A percentile compares a stretch with the other conserved stretches of the same genome.
Conservation (phyloP, 1,139 yeast genomes). For the Taphrina wiesneri region DNA sequence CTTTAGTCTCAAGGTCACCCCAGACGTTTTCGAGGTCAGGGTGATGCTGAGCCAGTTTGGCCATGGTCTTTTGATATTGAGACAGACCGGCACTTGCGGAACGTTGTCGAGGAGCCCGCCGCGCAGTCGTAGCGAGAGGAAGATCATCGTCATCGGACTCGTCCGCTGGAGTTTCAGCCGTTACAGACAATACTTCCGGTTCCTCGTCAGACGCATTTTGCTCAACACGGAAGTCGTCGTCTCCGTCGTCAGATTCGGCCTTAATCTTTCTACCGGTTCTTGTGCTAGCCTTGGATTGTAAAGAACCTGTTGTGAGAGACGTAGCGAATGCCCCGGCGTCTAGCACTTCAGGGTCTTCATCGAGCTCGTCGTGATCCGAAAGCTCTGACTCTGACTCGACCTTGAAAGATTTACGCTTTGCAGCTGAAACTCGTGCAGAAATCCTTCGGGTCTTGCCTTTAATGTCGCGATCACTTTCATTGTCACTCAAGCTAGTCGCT, state of each 20-base stretch:
- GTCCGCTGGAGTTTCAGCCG: constrained; percentile 3
- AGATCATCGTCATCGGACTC: constrained; percentile 23
- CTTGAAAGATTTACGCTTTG: background rate
- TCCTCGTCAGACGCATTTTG: background rate
- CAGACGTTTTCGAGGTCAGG: constrained; percentile 76
- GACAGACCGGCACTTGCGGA: constrained; percentile 1
- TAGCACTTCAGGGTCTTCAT: background rate
- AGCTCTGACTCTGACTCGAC: constrained; percentile 16
- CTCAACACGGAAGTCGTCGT: background rate
- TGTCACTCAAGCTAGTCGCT: constrained; percentile 14
- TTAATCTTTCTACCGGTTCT: background rate
- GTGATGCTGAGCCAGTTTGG: constrained; percentile 62
- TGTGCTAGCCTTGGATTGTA: background rate
- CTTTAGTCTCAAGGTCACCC: constrained; percentile 58
- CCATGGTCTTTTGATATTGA: constrained; percentile 28
- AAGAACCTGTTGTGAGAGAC: background rate
- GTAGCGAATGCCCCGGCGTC: background rate
- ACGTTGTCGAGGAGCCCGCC: constrained; percentile 10
- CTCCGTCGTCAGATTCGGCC: background rate
- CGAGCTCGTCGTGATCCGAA: constrained; percentile 2
- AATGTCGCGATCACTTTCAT: background rate
- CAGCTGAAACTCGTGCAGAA: background rate
- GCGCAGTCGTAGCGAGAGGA: background rate
- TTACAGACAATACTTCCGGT: background rate
- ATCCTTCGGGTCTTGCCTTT: background rate